phyloP scores from a whole-genome alignment of 2,329 filamentous ascomycete species.

The Lachnellula subtilissima region DNA sequence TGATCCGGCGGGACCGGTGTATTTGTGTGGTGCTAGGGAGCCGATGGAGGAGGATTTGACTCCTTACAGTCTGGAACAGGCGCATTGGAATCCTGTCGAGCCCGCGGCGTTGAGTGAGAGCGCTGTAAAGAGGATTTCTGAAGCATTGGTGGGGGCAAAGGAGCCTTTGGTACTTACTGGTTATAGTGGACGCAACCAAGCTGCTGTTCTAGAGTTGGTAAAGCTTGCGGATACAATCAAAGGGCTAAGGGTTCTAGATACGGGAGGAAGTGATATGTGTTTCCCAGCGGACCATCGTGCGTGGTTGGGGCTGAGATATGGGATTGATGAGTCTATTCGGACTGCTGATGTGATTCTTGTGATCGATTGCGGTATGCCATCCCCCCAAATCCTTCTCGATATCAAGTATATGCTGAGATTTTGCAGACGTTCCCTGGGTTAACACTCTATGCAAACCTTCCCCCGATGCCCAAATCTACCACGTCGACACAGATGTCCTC shows the following conservation, averaged over 20 bases:
- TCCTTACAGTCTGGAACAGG: conserved; percentile 52
- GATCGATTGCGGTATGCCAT: conserved; percentile 57
- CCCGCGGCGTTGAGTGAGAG: conserved; percentile 50
- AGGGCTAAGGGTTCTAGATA: conserved; percentile 68
- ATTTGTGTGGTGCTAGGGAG: conserved; percentile 62
- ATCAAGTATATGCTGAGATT: background rate
- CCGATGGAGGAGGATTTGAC: conserved; percentile 67
- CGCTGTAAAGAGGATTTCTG: conserved; percentile 55
- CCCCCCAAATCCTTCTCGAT: background rate
- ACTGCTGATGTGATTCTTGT: conserved; percentile 81
- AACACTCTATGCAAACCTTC: conserved; percentile 63
- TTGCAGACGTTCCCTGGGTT: conserved; percentile 82
- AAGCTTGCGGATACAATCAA: conserved; percentile 63
- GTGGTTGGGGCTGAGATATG: conserved; percentile 68
- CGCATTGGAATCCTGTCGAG: conserved; percentile 56
- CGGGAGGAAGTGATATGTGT: conserved; percentile 75
- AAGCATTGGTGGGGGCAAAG: conserved; percentile 54
- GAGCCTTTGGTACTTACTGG: conserved; percentile 67
- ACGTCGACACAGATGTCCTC: conserved; percentile 61
- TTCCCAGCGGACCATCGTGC: conserved; percentile 67
- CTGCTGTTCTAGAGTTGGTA: conserved; percentile 56
- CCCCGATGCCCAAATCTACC: conserved; percentile 51
- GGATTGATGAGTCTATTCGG: conserved; percentile 66
- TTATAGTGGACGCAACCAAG: conserved; percentile 66
- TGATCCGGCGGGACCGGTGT: conserved; percentile 65